Base-by-base conservation (phyloP, 768 basidiomycete genomes). In the Trametes cubensis region DNA sequence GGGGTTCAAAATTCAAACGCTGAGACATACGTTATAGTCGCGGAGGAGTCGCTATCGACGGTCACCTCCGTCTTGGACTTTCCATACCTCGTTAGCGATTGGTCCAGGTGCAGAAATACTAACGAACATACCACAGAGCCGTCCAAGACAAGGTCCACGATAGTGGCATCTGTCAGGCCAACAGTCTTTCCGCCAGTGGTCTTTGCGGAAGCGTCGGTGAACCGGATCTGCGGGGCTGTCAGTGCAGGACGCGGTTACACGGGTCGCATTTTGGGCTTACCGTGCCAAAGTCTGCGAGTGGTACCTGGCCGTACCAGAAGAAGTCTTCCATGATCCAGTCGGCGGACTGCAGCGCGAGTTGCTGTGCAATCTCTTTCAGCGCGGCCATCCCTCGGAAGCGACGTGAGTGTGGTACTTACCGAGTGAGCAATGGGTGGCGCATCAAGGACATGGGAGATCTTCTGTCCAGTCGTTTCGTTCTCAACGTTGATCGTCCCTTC, bases 201-300 rank as follows among this genome's bases (percentile, higher is more conserved):
- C 4, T 65, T 69, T 1, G 75, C 74, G 30, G 57, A 54, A 14
- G 73, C 70, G 25, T 58, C 57, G 18, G 67, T 74, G 66, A 75
- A 75, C 18, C 62, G 69, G 51, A 28, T 45, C 41, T 28, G 25
- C 48, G 48, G 48, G 17, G 8, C 6, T 6, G 48, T 49, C 25
- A 49, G 48, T 18, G 26, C 8, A 30, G 2, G 48, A 49, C 25
- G 48, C 48, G 26, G 26, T 51, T 18, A 38, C 25, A 34, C n/a
- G 34, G 28, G 50, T 10, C 30, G 34, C 30, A 34, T 30, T 4
- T 21, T 6, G 34, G 10, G 34, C 21, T 23, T 23, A 75, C 72
- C 15, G 70, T 70, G 56, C 72, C 71, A 40, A 74, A 75, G 69
- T 74, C 68, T 34, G 75, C 73, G 42, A 75, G 71, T n/a, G 72